Evolutionary conservation across 768 basidiomycete species (phyloP).

Genomic region (Tylopilus sp.): DNA sequence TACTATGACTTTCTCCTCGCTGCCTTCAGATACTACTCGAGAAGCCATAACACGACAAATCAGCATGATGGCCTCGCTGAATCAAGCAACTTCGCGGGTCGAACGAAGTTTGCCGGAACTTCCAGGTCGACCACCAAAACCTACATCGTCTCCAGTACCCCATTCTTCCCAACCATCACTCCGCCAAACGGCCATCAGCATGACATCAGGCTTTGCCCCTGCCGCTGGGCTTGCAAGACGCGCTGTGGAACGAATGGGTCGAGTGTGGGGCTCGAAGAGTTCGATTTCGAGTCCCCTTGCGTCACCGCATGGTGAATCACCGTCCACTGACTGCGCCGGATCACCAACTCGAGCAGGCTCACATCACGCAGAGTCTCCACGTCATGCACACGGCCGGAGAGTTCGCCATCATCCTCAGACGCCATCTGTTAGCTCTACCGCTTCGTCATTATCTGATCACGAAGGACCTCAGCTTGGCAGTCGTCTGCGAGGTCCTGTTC

Average conservation of each 20-base stretch:
- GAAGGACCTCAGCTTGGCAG: conserved; percentile 56
- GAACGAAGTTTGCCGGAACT: conserved; percentile 31
- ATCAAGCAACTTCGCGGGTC: conserved; percentile 23
- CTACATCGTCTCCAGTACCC: conserved; percentile 1
- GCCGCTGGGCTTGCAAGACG: conserved; percentile 73
- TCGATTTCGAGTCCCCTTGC: conserved; percentile 41
- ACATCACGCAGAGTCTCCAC: conserved; percentile 32
- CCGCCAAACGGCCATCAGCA: conserved; percentile 69
- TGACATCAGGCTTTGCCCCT: conserved; percentile 64
- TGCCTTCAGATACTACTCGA: conserved; percentile 19
- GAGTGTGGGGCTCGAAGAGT: conserved; percentile 50
- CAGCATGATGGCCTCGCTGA: conserved; percentile 15
- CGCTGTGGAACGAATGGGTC: conserved; percentile 75
- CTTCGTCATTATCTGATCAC: conserved; percentile 45
- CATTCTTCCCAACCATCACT: conserved; percentile 33
- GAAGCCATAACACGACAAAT: conserved; percentile 27
- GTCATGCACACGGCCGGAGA: conserved; percentile 31
- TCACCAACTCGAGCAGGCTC: conserved; percentile 39
- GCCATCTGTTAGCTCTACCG: conserved; percentile 52
- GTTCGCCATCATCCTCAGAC: conserved; percentile 55
- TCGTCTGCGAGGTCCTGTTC: conserved; percentile 52
- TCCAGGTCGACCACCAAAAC: conserved; percentile 21
- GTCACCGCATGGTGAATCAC: conserved; percentile 41
- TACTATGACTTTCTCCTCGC: conserved; percentile 38
- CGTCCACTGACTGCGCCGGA: conserved; percentile 34